A percentile compares a stretch with the other conserved stretches of the same genome.
Evolutionary conservation across 352 stramenopile genomes (phyloP).

Genomic region (Phytophthora tentaculata): DNA sequence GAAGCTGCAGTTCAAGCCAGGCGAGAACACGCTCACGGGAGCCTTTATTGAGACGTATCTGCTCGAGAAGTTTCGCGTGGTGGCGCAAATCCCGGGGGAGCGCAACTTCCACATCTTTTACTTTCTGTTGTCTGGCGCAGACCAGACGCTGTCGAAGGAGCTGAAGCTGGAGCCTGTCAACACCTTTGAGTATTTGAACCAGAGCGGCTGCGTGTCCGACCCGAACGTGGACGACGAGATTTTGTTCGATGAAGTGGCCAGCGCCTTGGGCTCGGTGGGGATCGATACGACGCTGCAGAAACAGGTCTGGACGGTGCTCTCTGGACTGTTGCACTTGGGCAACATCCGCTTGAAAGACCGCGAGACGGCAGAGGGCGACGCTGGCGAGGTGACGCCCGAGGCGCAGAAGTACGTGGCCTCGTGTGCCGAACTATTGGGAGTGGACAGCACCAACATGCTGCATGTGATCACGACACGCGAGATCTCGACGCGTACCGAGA

Average conservation of each 20-base stretch:
- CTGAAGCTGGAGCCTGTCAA: constrained; percentile 63
- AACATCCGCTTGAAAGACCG: constrained; percentile 82
- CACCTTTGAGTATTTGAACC: constrained; percentile 87
- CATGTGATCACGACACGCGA: constrained; percentile 84
- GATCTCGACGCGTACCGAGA: constrained; percentile 81
- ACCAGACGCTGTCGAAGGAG: constrained; percentile 60
- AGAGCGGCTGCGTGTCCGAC: constrained; percentile 84
- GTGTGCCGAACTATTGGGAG: constrained; percentile 72
- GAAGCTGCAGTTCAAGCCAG: constrained; percentile 88
- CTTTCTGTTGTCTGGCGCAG: constrained; percentile 82
- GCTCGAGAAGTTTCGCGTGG: constrained; percentile 91
- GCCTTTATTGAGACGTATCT: constrained; percentile 91
- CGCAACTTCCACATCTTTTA: constrained; percentile 95
- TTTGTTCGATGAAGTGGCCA: constrained; percentile 85
- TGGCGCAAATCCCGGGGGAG: constrained; percentile 84
- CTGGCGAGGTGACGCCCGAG: constrained; percentile 64
- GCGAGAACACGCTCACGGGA: constrained; percentile 73
- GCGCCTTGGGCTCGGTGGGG: constrained; percentile 76
- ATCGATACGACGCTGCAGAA: constrained; percentile 76
- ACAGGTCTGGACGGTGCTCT: constrained; percentile 79
- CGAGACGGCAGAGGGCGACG: constrained; percentile 83
- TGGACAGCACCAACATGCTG: constrained; percentile 66
- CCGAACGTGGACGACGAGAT: constrained; percentile 90
- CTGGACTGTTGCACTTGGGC: constrained; percentile 79
- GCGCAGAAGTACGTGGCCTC: constrained; percentile 61